phyloP scores from a whole-genome alignment of 1,139 yeast species.

The Hyphopichia buzzinii region DNA sequence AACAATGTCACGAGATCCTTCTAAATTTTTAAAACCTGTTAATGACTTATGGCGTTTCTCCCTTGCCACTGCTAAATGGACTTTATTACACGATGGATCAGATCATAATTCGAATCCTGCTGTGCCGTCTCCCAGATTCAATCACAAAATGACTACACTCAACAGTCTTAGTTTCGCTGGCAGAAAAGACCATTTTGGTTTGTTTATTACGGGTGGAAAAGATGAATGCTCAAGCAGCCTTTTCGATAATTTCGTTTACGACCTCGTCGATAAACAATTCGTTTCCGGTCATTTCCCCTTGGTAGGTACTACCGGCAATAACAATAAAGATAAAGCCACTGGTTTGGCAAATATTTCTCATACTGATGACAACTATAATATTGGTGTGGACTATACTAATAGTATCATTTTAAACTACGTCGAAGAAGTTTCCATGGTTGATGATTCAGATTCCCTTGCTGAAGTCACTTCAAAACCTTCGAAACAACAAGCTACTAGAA shows the following conservation, averaged over 20 bases:
- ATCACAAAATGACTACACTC: constrained; percentile 50
- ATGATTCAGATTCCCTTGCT: constrained; percentile 3
- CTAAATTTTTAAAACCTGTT: constrained; percentile 36
- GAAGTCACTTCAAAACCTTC: constrained; percentile 1
- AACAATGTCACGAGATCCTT: constrained; percentile 5
- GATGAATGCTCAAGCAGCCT: constrained; percentile 40
- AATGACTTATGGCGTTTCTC: constrained; percentile 72
- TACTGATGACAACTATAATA: constrained; percentile 17
- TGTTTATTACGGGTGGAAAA: constrained; percentile 62
- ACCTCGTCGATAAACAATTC: constrained; percentile 48
- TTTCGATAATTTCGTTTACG: constrained; percentile 49
- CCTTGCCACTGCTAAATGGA: constrained; percentile 51
- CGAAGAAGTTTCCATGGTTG: constrained; percentile 22
- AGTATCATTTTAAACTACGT: constrained; percentile 34
- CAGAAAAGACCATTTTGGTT: constrained; percentile 49
- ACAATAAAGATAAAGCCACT: constrained; percentile 8
- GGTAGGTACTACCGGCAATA: constrained; percentile 16
- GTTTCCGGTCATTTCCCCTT: constrained; percentile 31
- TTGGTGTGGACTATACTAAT: constrained; percentile 31
- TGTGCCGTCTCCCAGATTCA: constrained; percentile 44
- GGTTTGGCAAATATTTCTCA: constrained; percentile 16
- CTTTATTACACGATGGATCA: constrained; percentile 42
- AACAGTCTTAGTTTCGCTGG: constrained; percentile 41
- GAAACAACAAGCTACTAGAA: constrained; percentile 6
- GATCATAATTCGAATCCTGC: constrained; percentile 22